A percentile compares a stretch with the other conserved stretches of the same genome.
These are phyloP conservation scores for Melanopsichium pennsylvanicum DNA, from an alignment of 1,284 basidiomycete species.

Conservation along the genomic window DNA sequence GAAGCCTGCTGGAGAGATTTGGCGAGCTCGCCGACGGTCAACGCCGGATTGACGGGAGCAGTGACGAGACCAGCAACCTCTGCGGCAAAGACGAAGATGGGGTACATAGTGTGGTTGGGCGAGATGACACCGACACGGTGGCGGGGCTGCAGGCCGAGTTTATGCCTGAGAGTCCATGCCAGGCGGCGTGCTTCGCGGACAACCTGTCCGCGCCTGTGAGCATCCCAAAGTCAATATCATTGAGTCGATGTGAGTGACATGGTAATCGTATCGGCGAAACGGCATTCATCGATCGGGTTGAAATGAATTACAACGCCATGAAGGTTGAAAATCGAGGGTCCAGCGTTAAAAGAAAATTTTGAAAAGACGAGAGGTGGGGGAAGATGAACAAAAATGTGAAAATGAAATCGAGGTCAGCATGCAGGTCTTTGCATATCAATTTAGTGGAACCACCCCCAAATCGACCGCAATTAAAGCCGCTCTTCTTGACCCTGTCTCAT, in stretches of 20 bases:
- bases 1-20: conserved; percentile 55
- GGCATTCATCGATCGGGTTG: neutral
- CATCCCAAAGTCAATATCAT: neutral
- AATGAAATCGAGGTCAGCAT: conserved; percentile 35
- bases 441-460: conserved; percentile 3
- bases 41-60: conserved; percentile 57
- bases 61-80: conserved; percentile 45
- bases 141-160: conserved; percentile 46
- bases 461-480: neutral
- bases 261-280: neutral
- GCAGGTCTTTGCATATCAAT: conserved; percentile 20
- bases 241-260: neutral
- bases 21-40: conserved; percentile 57
- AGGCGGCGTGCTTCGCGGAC: conserved; percentile 42
- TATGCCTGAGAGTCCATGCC: conserved; percentile 51
- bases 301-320: neutral
- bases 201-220: conserved; percentile 32
- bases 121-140: conserved; percentile 58
- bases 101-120: conserved; percentile 61
- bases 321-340: conserved; percentile 16
- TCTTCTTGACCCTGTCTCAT: too few species aligned
- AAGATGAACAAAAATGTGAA: neutral
- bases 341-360: neutral
- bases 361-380: neutral
- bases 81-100: conserved; percentile 50